phyloP scores from a whole-genome alignment of 495 filamentous ascomycete genomes.

The Aspergillus taichungensis region DNA sequence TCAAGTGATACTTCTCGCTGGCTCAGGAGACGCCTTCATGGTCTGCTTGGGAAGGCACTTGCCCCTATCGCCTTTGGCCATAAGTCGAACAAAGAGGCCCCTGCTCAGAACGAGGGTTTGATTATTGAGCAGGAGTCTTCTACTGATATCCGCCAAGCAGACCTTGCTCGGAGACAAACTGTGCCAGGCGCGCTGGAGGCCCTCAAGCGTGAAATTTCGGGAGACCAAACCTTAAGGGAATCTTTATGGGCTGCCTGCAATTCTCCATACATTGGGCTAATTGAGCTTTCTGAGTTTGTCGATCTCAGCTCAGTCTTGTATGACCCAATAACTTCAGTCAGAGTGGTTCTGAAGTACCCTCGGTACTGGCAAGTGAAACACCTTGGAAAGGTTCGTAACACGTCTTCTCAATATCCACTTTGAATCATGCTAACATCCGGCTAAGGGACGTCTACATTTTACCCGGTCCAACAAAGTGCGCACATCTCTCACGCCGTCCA shows the following conservation, averaged over 20 bases:
- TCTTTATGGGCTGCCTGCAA: conserved; percentile 73
- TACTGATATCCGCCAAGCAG: conserved; percentile 57
- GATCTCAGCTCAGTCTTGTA: conserved; percentile 72
- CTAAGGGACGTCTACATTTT: conserved; percentile 34
- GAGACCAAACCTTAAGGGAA: conserved; percentile 52
- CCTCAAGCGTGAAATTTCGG: conserved; percentile 60
- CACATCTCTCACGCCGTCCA: conserved; percentile 22
- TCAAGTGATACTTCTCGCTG: conserved; percentile 74
- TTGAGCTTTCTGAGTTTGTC: conserved; percentile 68
- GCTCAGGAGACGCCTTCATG: conserved; percentile 60
- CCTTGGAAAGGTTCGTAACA: conserved; percentile 44
- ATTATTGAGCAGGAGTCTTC: conserved; percentile 72
- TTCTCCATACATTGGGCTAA: conserved; percentile 52
- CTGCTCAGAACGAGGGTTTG: conserved; percentile 47
- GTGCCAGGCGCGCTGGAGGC: conserved; percentile 67
- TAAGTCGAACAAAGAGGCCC: conserved; percentile 15
- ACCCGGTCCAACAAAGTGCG: conserved; percentile 24
- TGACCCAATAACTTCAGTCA: conserved; percentile 50
- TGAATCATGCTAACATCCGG: conserved; percentile 2
- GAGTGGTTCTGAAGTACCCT: conserved; percentile 58
- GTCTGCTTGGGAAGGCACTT: conserved; percentile 59
- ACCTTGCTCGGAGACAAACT: conserved; percentile 63
- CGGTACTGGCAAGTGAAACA: conserved; percentile 61
- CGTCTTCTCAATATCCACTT: not conserved
- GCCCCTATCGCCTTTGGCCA: conserved; percentile 76